Percentiles rank a stretch among this genome's conserved stretches.
phyloP scores from a whole-genome alignment of 345 rosid genomes.

The Aegle marmelos region DNA sequence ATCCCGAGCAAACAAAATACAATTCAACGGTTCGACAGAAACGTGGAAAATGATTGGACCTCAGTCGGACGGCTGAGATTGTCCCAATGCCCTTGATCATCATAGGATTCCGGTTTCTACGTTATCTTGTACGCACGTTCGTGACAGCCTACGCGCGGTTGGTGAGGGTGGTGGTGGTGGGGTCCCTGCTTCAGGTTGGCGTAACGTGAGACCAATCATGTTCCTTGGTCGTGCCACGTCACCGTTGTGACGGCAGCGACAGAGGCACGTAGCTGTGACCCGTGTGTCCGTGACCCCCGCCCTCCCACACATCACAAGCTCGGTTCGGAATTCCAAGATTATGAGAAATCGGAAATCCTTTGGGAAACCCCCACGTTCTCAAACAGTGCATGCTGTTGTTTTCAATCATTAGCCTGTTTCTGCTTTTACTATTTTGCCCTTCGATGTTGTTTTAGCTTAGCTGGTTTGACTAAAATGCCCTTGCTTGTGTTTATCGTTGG shows the following conservation, averaged over 20 bases:
- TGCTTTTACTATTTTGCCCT: conserved; percentile 30
- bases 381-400: conserved; percentile 35
- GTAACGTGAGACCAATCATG: conserved; percentile 58
- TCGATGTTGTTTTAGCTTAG: fast-evolving
- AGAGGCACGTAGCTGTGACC: conserved; percentile 28
- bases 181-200: conserved; percentile 11
- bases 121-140: conserved; percentile 27
- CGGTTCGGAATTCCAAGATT: conserved; percentile 3
- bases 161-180: conserved; percentile 31
- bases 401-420: conserved; percentile 39
- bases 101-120: neutral
- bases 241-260: conserved; percentile 25
- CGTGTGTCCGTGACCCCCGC: conserved; percentile 9
- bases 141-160: conserved; percentile 62
- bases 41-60: conserved; percentile 12
- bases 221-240: conserved; percentile 48
- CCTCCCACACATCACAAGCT: conserved; percentile 10
- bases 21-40: conserved; percentile 9
- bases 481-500: neutral
- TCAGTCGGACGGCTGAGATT: conserved; percentile 40
- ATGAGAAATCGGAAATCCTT: neutral
- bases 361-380: conserved; percentile 45
- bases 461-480: neutral
- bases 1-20: conserved; percentile 11
- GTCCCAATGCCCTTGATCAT: neutral